Evolutionary conservation across 2,329 filamentous ascomycete species (phyloP).

Genomic region (Colletotrichum navitas): DNA sequence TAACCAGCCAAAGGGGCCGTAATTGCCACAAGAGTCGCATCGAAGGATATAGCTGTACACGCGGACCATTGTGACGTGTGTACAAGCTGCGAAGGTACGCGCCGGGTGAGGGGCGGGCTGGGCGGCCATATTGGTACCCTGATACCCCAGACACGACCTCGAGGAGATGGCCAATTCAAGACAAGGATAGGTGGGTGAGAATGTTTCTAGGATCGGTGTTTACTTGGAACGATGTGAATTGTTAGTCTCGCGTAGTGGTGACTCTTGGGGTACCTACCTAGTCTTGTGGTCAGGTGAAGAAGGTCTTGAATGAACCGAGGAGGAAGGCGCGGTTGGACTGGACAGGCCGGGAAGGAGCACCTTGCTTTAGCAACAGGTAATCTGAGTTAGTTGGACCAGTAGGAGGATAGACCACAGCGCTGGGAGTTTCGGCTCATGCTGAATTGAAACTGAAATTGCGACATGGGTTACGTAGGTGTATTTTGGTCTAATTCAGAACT

Average conservation of each 20-base stretch:
- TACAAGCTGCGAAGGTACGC: constrained; percentile 59
- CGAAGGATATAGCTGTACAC: constrained; percentile 65
- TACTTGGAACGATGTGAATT: neutral
- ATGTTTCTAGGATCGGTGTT: constrained; percentile 1
- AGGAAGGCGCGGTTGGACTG: constrained; percentile 9
- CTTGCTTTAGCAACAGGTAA: constrained; percentile 7
- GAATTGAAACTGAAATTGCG: neutral
- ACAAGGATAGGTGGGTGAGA: neutral
- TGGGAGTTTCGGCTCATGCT: neutral
- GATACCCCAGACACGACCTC: constrained; percentile 6
- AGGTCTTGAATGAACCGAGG: neutral
- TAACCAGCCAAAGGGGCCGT: constrained; percentile 75
- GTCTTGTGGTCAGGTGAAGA: neutral
- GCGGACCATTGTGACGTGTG: constrained; percentile 76
- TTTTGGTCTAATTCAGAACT: neutral
- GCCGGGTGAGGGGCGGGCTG: neutral
- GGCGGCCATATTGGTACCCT: constrained; percentile 29
- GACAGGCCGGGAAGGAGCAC: constrained; percentile 5
- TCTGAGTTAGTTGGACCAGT: neutral
- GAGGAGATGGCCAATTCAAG: constrained; percentile 13
- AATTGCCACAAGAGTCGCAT: constrained; percentile 70
- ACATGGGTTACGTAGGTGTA: neutral
- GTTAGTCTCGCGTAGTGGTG: neutral
- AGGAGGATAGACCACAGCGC: neutral
- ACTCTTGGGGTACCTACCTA: neutral